phyloP scores from a whole-genome alignment of 257 asterid genomes.

The Verbena officinalis region DNA sequence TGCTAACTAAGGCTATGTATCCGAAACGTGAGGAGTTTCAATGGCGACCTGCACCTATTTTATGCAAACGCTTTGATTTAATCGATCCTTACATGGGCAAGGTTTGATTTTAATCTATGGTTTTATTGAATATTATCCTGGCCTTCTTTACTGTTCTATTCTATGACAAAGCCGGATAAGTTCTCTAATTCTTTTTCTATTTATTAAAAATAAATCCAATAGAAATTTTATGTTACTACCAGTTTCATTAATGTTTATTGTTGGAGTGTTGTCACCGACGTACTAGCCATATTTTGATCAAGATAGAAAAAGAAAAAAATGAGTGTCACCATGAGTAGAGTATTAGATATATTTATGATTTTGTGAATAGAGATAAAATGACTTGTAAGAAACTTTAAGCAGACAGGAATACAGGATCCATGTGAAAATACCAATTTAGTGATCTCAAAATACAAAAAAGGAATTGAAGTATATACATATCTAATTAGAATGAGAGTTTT shows the following conservation, averaged over 20 bases:
- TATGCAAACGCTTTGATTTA: conserved; percentile 98
- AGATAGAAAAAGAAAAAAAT: neutral
- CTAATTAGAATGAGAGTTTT: neutral
- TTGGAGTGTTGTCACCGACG: neutral
- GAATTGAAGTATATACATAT: neutral
- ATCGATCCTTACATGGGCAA: conserved; percentile 95
- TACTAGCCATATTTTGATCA: neutral
- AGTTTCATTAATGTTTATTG: neutral
- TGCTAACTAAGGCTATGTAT: conserved; percentile 46
- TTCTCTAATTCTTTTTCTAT: neutral
- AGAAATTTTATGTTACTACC: neutral
- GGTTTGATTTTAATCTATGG: conserved; percentile 42
- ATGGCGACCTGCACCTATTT: conserved; percentile 90
- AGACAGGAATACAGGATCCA: too few species aligned
- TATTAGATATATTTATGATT: neutral
- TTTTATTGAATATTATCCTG: neutral
- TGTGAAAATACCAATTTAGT: neutral
- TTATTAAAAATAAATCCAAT: neutral
- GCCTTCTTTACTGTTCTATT: neutral
- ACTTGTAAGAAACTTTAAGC: neutral
- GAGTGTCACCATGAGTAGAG: neutral
- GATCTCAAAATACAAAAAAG: too few species aligned
- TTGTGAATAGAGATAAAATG: neutral
- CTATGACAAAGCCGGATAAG: neutral
- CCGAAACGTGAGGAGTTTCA: conserved; percentile 93